Evolutionary conservation across 1,284 basidiomycete genomes (phyloP), one percentile per base, ranked within the genome.

Genomic region (Irpex rosettiformis): DNA sequence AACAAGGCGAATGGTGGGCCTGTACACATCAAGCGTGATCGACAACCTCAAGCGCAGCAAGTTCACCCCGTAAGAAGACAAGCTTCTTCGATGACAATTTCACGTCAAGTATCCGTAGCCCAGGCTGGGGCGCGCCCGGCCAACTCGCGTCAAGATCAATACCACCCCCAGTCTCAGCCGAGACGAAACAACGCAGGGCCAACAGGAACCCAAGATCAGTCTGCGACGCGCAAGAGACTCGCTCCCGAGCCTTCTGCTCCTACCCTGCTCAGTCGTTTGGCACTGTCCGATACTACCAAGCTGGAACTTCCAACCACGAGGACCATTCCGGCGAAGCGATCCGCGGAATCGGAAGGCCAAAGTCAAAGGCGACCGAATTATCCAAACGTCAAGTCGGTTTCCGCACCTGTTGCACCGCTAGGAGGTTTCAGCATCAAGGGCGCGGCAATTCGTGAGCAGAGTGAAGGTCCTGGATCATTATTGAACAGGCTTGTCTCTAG

Each of bases 401-500:
- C 52, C n/a, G 27, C 52, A 13, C 37, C 54, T 21, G 52, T 59
- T 8, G 13, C 54, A 18, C 40, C 57, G 8, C 18, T 45, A 16
- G 47, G 56, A 11, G 64, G 66, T 18, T 58, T 60, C 13, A 66
- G 61, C 48, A 67, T 66, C 59, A 68, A 66, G 42, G 60, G 60
- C 13, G 60, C 60, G n/a, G 52, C 47, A 30, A 54, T 27, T 18
- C 52, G 51, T 13, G 56, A 54, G 27, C 47, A 55, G 8, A 27
- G 37, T 16, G 47, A 55, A 27, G 29, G 22, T 52, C 57, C 61
- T 43, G 61, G 69, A 13, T 78, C 81, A 37, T 67, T 85, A 45
- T 67, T 84, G 60, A 72, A 81, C 55, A 76, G 82, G 64, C 64
- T 84, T 43, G 48, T 40, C 18, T 37, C 33, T 16, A 37, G 13